Conservation (phyloP, 2,329 filamentous ascomycete genomes). For the Rhynchosporium agropyri region DNA sequence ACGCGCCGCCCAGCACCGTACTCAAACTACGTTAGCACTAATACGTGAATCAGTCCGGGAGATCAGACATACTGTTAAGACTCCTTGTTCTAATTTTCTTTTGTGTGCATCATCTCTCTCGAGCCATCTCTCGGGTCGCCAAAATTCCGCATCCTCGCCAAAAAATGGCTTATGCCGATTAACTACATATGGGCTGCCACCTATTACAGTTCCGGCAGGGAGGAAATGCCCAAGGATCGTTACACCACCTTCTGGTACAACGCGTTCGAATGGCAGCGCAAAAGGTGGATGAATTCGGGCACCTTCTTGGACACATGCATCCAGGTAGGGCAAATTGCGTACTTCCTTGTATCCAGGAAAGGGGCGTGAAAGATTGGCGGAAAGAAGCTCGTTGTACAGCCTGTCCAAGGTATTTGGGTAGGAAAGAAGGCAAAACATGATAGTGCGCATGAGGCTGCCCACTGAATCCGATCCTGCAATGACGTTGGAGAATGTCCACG, state of each 20-base stretch:
- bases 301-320: neutral
- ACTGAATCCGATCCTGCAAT: neutral
- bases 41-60: neutral
- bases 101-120: neutral
- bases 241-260: neutral
- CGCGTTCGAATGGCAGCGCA: neutral
- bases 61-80: constrained; percentile 3
- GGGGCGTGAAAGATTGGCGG: neutral
- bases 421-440: neutral
- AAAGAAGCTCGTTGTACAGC: neutral
- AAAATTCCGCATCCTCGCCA: neutral
- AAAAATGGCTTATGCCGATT: neutral
- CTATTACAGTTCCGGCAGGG: neutral
- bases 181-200: neutral
- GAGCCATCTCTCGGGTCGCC: constrained; percentile 1
- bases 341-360: neutral
- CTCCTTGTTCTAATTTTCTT: too few relatives aligned
- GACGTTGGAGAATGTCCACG: neutral
- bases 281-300: neutral
- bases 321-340: constrained; percentile 1
- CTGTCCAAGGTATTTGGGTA: neutral
- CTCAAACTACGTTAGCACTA: neutral
- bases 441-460: neutral
- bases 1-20: neutral
- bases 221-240: neutral